Evolutionary conservation across 2,329 filamentous ascomycete species (phyloP).

Genomic region (Sporothrix variecibatus): DNA sequence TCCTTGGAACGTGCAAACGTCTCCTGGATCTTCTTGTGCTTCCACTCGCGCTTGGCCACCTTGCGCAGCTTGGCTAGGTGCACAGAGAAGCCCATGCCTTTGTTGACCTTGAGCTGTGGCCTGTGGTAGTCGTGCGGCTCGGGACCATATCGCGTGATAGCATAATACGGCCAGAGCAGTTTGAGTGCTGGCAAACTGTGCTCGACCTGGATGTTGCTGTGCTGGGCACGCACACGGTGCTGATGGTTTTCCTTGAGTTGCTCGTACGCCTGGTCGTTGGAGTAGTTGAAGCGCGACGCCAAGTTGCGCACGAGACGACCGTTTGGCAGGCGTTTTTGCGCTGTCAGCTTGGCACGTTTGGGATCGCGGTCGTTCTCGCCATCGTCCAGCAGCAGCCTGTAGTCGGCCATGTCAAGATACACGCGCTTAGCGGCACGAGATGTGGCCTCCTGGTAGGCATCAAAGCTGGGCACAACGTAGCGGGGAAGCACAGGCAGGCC

Average conservation of each 20-base stretch:
- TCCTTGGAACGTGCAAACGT: constrained; percentile 80
- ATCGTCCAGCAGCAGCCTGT: constrained; percentile 80
- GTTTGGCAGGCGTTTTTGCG: constrained; percentile 65
- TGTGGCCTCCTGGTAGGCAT: constrained; percentile 76
- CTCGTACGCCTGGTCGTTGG: constrained; percentile 95
- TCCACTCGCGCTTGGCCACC: constrained; percentile 78
- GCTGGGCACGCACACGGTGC: constrained; percentile 89
- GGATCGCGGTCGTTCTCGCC: constrained; percentile 63
- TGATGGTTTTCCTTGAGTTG: constrained; percentile 95
- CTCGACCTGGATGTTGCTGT: constrained; percentile 90
- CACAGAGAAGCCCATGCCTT: constrained; percentile 66
- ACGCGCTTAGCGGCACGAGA: constrained; percentile 75
- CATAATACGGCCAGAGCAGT: constrained; percentile 94
- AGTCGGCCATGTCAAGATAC: constrained; percentile 83
- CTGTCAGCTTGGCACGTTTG: constrained; percentile 58
- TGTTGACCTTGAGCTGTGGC: constrained; percentile 72
- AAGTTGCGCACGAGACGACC: constrained; percentile 72
- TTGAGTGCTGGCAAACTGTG: constrained; percentile 91
- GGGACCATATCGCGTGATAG: constrained; percentile 73
- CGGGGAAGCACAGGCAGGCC: constrained; percentile 60
- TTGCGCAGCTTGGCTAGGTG: constrained; percentile 68
- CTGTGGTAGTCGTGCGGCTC: constrained; percentile 79
- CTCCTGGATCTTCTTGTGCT: constrained; percentile 74
- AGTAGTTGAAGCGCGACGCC: constrained; percentile 86
- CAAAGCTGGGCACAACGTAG: constrained; percentile 70